Conservation (phyloP, 306 rosid genomes). For the Prunus davidiana region DNA sequence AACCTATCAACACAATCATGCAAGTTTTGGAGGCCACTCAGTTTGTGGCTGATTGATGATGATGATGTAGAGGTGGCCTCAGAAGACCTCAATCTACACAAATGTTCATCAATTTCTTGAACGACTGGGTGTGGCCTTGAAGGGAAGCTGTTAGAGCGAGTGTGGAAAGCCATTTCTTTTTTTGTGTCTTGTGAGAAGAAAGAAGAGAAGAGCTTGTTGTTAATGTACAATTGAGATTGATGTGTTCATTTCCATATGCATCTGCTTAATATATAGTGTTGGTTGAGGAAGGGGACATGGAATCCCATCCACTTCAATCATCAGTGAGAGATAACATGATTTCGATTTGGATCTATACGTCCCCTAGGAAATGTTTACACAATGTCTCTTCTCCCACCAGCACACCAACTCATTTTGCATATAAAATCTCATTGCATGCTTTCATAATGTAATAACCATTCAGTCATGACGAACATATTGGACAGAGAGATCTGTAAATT, state of each 20-base stretch:
- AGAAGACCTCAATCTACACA: slow-evolving; percentile 20
- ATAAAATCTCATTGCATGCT: background rate
- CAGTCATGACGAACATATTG: background rate
- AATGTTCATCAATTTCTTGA: slow-evolving; percentile 18
- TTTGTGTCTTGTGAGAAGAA: background rate
- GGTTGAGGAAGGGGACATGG: slow-evolving; percentile 24
- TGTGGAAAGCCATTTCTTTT: slow-evolving; percentile 2
- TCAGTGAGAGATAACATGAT: slow-evolving; percentile 18
- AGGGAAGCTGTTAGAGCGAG: slow-evolving; percentile 36
- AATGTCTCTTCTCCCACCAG: slow-evolving; percentile 21
- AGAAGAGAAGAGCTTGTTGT: background rate
- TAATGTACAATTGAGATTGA: slow-evolving; percentile 8
- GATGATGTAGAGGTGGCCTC: slow-evolving; percentile 19
- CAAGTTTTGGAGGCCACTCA: slow-evolving; percentile 19
- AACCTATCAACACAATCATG: slow-evolving; percentile 27
- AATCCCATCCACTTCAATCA: slow-evolving; percentile 21
- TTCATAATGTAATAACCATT: background rate
- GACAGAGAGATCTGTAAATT: background rate
- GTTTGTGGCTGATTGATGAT: slow-evolving; percentile 15
- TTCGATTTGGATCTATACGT: slow-evolving; percentile 21
- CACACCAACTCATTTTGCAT: slow-evolving; percentile 17
- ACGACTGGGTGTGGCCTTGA: slow-evolving; percentile 29
- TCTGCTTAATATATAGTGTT: background rate
- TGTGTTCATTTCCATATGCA: background rate
- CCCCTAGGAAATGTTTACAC: slow-evolving; percentile 11